Conservation (phyloP, 2,329 filamentous ascomycete species). For the Colletotrichum musae region DNA sequence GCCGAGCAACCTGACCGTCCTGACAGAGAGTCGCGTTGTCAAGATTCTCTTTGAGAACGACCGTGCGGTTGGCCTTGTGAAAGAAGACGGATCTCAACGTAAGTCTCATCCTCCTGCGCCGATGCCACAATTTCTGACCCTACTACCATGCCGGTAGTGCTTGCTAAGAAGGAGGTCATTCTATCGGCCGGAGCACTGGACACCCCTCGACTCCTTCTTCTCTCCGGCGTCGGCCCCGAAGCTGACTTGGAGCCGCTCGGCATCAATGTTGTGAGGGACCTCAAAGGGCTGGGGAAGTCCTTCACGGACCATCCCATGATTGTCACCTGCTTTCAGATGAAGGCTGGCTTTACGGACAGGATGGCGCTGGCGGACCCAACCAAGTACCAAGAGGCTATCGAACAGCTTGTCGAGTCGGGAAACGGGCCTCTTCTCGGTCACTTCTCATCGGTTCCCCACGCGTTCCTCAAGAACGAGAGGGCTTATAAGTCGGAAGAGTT, state of each 20-base stretch:
- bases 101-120: not conserved
- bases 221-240: slow-evolving; percentile 3
- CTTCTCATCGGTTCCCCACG: slow-evolving; percentile 31
- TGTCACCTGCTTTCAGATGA: slow-evolving; percentile 37
- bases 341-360: slow-evolving; percentile 25
- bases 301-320: slow-evolving; percentile 43
- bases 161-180: slow-evolving; percentile 76
- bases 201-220: slow-evolving; percentile 64
- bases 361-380: slow-evolving; percentile 16
- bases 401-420: slow-evolving; percentile 12
- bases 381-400: slow-evolving; percentile 25
- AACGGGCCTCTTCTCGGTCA: slow-evolving; percentile 21
- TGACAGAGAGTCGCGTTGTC: slow-evolving; percentile 90
- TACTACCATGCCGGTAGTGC: not conserved
- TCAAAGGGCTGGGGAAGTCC: slow-evolving; percentile 5
- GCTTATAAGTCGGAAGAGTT: slow-evolving; percentile 21
- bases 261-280: slow-evolving; percentile 15
- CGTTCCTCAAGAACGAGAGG: slow-evolving; percentile 27
- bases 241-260: not conserved
- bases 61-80: slow-evolving; percentile 71
- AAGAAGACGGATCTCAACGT: slow-evolving; percentile 23
- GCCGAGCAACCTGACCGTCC: slow-evolving; percentile 80
- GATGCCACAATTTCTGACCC: no score
- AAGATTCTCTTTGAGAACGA: slow-evolving; percentile 80
- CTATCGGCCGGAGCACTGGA: slow-evolving; percentile 77